Evolutionary conservation across 805 yeast species (phyloP).

Genomic region (Candida namnaoensis): DNA sequence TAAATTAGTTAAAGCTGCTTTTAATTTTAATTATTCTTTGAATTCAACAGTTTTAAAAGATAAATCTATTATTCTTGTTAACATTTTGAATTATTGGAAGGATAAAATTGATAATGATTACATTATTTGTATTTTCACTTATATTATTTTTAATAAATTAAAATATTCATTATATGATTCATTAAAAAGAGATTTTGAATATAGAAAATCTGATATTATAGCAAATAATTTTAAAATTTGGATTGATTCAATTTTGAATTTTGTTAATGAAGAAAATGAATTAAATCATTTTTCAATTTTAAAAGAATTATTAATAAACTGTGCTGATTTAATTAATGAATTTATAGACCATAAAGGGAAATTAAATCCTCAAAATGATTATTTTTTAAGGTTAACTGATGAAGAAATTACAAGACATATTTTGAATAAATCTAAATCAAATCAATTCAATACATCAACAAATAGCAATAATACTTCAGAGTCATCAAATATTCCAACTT

Average conservation of each 20-base stretch:
- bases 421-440: too few relatives aligned
- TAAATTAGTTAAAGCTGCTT: conserved; percentile 5
- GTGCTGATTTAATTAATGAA: conserved; percentile 19
- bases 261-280: not conserved
- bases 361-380: not conserved
- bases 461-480: not conserved
- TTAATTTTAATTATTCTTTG: not conserved
- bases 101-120: too few relatives aligned
- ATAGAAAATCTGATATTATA: conserved; percentile 14
- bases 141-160: conserved; percentile 13
- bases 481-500: conserved; percentile 30
- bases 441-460: not conserved
- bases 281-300: too few relatives aligned
- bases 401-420: too few relatives aligned
- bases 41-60: not conserved
- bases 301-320: too few relatives aligned
- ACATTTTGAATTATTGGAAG: not conserved
- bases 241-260: conserved; percentile 12
- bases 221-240: conserved; percentile 22
- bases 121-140: conserved; percentile 6
- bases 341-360: conserved; percentile 12
- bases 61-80: too few relatives aligned
- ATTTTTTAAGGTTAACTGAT: not conserved
- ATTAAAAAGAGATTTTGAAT: conserved; percentile 3
- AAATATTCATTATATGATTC: conserved; percentile 5